These are phyloP conservation scores for Cyclotella kingstonii DNA, from an alignment of 108 stramenopile genomes.

Conservation along the genomic window DNA sequence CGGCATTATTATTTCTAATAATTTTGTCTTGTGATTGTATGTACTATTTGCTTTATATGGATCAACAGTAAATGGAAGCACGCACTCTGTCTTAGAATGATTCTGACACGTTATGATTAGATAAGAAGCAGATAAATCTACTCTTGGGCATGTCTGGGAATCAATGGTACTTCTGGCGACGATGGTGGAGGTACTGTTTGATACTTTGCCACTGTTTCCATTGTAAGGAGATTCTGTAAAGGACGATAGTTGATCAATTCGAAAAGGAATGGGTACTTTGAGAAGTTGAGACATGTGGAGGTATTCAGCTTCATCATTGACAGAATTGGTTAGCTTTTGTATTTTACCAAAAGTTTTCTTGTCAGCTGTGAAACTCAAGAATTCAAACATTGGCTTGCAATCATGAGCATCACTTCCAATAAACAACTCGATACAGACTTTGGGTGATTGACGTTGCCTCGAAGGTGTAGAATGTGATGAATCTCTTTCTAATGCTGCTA, in stretches of 20 bases:
- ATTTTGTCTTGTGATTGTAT: slow-evolving; percentile 3
- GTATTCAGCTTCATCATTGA: not conserved
- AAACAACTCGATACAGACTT: slow-evolving; percentile 23
- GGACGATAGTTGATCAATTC: not conserved
- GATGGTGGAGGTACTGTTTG: slow-evolving; percentile 5
- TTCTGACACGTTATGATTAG: slow-evolving; percentile 6
- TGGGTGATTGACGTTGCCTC: not conserved
- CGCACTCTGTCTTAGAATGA: slow-evolving; percentile 28
- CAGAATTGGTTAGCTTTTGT: slow-evolving; percentile 13
- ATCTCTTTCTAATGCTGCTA: no score
- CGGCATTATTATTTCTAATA: slow-evolving; percentile 27
- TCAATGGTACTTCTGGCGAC: slow-evolving; percentile 18
- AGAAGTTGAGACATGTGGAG: slow-evolving; percentile 29
- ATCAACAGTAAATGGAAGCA: slow-evolving; percentile 35
- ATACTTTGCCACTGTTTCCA: no score
- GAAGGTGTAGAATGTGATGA: no score
- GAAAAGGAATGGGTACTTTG: slow-evolving; percentile 12
- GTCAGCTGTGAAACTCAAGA: slow-evolving; percentile 11
- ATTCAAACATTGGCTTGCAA: slow-evolving; percentile 15
- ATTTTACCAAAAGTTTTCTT: not conserved
- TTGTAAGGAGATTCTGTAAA: no score
- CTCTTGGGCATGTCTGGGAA: not conserved
- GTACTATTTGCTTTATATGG: slow-evolving; percentile 5
- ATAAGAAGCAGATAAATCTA: slow-evolving; percentile 24
- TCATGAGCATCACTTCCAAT: not conserved